Evolutionary conservation across 2,329 filamentous ascomycete species (phyloP).

Genomic region (Parastagonospora nodorum): DNA sequence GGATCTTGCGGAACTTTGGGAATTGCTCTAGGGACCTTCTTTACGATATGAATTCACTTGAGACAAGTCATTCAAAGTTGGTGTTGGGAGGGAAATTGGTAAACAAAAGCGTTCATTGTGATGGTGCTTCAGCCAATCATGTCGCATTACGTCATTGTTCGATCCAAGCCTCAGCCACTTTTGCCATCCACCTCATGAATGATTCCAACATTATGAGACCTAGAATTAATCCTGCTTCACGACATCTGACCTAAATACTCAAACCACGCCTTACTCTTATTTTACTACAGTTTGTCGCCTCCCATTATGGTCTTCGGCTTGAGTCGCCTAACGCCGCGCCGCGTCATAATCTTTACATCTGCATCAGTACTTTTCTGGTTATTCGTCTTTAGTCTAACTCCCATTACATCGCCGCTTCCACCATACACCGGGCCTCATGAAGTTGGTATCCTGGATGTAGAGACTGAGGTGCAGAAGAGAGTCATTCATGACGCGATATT

Average conservation of each 20-base stretch:
- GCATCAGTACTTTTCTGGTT: slow-evolving; percentile 40
- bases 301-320: slow-evolving; percentile 28
- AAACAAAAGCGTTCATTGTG: neutral
- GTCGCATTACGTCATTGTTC: slow-evolving; percentile 19
- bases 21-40: too few species aligned
- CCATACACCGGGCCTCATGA: slow-evolving; percentile 49
- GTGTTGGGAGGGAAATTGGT: too few species aligned
- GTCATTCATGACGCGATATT: slow-evolving; percentile 45
- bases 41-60: too few species aligned
- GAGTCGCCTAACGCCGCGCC: slow-evolving; percentile 27
- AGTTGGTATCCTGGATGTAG: slow-evolving; percentile 52
- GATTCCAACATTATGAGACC: neutral
- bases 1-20: too few species aligned
- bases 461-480: slow-evolving; percentile 44
- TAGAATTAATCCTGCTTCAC: neutral
- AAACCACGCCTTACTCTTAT: neutral
- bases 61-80: too few species aligned
- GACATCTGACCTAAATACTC: neutral
- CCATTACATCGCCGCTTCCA: slow-evolving; percentile 50
- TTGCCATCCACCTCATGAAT: slow-evolving; percentile 2
- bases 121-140: neutral
- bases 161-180: slow-evolving; percentile 11
- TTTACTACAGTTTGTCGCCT: neutral
- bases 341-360: slow-evolving; percentile 32
- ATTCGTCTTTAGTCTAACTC: slow-evolving; percentile 47